Base-by-base conservation (phyloP, 2,329 filamentous ascomycete genomes). In the Aspergillus pseudoglaucus region DNA sequence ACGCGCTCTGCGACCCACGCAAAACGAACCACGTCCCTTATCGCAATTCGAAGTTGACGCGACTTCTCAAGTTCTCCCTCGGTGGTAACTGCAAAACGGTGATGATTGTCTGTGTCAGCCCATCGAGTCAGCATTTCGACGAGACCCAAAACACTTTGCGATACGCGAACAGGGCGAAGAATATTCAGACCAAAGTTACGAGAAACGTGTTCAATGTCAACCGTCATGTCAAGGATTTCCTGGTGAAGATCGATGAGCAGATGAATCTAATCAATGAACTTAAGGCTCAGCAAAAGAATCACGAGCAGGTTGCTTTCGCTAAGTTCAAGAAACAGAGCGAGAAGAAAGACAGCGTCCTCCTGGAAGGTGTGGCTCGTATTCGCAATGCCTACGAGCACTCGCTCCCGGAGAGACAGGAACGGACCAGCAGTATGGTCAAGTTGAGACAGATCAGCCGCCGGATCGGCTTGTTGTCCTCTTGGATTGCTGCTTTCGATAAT, bases 131-230 rank as follows among this genome's bases (percentile, higher is more conserved):
- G 4, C 93, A 98, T 70, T 98, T 93, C 59, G 93, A 98, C 67
- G 93, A 98, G 71, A 96, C 91, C 0, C 93, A 98, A 62, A 98
- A 98, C 68, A 98, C 93, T 0, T 77, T 98, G 15, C 87, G 94
- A 59, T 98, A 98, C 63, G 93, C 93, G 44, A 97, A 98, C 69
- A 81, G 93, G 57, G 93, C 93, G 50, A 98, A 98, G 80, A 98
- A 98, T 63, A 98, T 98, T 64, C 94, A 97, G 73, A 98, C 93
- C 50, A 98, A 98, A 77, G 90, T 96, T 48, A 96, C 93, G n/a
- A 84, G 90, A 61, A 98, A 98, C 64, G 90, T 97, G 20, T 98
- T 94, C 74, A 98, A 98, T 67, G 93, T 98, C 54, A 96, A 98
- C 67, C 87, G 93, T 52, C 93, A 98, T 71, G 93, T 98, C 62